Conservation (phyloP, 176 grass and related monocot species). For the Aegilops bicornis region DNA sequence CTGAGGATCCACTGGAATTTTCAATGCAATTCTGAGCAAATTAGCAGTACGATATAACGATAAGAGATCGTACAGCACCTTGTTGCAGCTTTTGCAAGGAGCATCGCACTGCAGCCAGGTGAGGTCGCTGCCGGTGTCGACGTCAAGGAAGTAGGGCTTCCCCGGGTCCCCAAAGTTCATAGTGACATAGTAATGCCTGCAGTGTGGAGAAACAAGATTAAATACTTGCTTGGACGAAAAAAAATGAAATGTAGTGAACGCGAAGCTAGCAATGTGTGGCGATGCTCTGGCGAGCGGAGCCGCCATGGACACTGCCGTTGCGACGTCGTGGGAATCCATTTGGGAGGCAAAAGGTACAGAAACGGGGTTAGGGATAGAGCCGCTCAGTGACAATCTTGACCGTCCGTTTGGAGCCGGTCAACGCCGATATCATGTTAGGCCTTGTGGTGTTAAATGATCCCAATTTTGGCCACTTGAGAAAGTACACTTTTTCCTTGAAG, state of each 20-base stretch:
- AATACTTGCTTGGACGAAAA: neutral
- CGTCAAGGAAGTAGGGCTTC: conserved; percentile 75
- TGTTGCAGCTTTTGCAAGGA: conserved; percentile 87
- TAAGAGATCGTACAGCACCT: conserved; percentile 27
- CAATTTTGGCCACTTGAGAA: too few relatives aligned
- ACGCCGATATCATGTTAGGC: too few relatives aligned
- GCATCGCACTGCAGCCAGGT: conserved; percentile 98
- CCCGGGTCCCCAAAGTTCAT: conserved; percentile 84
- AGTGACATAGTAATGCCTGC: conserved; percentile 66
- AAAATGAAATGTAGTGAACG: neutral
- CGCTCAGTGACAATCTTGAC: too few relatives aligned
- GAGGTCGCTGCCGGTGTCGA: conserved; percentile 93
- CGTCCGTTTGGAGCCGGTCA: too few relatives aligned
- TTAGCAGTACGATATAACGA: neutral
- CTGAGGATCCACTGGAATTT: neutral
- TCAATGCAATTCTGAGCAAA: neutral
- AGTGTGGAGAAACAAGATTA: neutral
- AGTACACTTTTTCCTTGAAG: too few relatives aligned
- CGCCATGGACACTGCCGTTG: too few relatives aligned
- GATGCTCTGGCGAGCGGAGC: too few relatives aligned
- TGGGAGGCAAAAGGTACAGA: too few relatives aligned
- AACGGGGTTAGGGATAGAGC: too few relatives aligned
- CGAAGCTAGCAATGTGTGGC: too few relatives aligned
- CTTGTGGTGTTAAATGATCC: too few relatives aligned
- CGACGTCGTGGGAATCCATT: too few relatives aligned